phyloP scores from a whole-genome alignment of 306 rosid genomes.

The Vigna radiata region DNA sequence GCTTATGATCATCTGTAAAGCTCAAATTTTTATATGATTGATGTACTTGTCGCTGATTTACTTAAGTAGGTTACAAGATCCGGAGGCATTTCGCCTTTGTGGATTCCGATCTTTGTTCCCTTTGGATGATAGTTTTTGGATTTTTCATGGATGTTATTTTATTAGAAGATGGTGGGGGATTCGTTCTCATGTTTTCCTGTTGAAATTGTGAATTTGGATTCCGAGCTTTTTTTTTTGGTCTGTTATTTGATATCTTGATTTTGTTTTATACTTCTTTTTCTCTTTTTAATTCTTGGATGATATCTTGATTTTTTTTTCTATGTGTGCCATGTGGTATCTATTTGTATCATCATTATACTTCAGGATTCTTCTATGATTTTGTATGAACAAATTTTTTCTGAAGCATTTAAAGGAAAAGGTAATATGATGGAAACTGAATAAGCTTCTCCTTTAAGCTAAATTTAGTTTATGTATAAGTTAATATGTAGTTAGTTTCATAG shows the following conservation, averaged over 20 bases:
- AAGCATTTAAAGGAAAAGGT: no score
- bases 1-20: neutral
- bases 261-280: neutral
- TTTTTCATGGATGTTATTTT: neutral
- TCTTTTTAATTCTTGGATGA: no score
- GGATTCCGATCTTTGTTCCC: neutral
- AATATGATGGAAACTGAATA: no score
- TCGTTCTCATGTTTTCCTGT: neutral
- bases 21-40: neutral
- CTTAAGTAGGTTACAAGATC: neutral
- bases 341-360: conserved; percentile 4
- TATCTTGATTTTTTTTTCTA: neutral
- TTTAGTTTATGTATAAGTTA: no score
- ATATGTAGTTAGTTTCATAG: no score
- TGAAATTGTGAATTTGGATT: neutral
- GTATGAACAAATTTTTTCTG: no score
- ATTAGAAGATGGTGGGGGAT: neutral
- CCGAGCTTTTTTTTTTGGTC: no score
- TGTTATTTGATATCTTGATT: neutral
- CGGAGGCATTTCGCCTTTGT: neutral
- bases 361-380: neutral
- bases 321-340: neutral
- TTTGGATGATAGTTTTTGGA: neutral
- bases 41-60: neutral
- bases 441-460: no score